Conservation (phyloP, 1,284 basidiomycete species). For the Ceratobasidium papillatum region DNA sequence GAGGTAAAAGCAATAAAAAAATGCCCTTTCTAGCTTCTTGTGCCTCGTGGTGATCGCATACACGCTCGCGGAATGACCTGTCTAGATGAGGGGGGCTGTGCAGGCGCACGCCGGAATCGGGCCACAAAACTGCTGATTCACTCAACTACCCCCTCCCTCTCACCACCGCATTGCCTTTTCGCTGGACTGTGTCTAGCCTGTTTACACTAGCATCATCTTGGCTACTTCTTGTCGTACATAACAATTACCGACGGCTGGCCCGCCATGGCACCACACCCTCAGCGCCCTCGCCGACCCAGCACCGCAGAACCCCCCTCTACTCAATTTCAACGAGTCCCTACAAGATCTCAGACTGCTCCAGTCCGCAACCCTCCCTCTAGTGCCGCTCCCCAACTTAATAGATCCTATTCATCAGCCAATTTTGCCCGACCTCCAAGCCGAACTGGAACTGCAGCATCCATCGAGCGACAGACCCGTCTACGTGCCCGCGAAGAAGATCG, state of each 20-base stretch:
- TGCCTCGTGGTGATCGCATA: slow-evolving; percentile 29
- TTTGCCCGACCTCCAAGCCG: slow-evolving; percentile 33
- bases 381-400: background rate
- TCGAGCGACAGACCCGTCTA: slow-evolving; percentile 33
- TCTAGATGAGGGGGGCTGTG: background rate
- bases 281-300: slow-evolving; percentile 11
- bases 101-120: background rate
- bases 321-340: slow-evolving; percentile 26
- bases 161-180: slow-evolving; percentile 36
- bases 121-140: slow-evolving; percentile 38
- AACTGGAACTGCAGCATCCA: slow-evolving; percentile 30
- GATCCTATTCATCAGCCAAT: slow-evolving; percentile 20
- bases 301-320: slow-evolving; percentile 34
- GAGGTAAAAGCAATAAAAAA: slow-evolving; percentile 37
- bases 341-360: slow-evolving; percentile 33
- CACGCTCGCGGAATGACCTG: background rate
- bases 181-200: slow-evolving; percentile 32
- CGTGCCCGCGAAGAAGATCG: slow-evolving; percentile 34
- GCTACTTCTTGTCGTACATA: background rate
- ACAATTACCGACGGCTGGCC: slow-evolving; percentile 34
- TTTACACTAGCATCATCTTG: background rate
- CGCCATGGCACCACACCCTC: slow-evolving; percentile 32
- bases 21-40: slow-evolving; percentile 7
- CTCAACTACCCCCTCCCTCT: slow-evolving; percentile 10
- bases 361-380: background rate